Evolutionary conservation across 257 asterid genomes (phyloP).

Genomic region (Striga asiatica): DNA sequence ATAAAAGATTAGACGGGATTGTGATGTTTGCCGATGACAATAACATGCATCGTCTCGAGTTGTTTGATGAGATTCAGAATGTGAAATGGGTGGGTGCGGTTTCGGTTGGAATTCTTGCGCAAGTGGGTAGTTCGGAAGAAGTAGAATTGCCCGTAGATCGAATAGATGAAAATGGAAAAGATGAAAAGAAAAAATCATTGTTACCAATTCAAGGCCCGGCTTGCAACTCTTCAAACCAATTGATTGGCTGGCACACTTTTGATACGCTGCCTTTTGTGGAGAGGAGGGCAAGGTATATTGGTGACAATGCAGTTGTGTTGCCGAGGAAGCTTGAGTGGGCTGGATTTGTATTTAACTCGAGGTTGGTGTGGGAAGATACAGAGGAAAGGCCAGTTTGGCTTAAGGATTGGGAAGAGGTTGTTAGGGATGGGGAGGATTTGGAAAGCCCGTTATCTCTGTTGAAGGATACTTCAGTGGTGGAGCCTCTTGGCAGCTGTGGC

Average conservation of each 20-base stretch:
- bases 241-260: conserved; percentile 86
- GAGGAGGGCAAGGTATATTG: conserved; percentile 68
- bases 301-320: conserved; percentile 75
- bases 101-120: conserved; percentile 80
- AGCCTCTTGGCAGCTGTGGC: conserved; percentile 96
- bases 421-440: conserved; percentile 36
- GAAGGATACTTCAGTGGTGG: conserved; percentile 65
- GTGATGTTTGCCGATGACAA: conserved; percentile 94
- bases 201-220: conserved; percentile 88
- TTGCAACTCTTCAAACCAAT: conserved; percentile 67
- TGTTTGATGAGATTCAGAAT: conserved; percentile 90
- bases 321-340: conserved; percentile 96
- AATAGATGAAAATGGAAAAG: conserved; percentile 32
- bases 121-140: conserved; percentile 45
- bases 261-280: conserved; percentile 33
- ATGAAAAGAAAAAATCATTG: conserved; percentile 32
- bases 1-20: conserved; percentile 65
- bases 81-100: conserved; percentile 88
- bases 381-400: conserved; percentile 76
- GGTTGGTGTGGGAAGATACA: conserved; percentile 69
- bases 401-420: conserved; percentile 53
- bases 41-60: conserved; percentile 87
- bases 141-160: conserved; percentile 24
- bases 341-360: conserved; percentile 77
- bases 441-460: conserved; percentile 66